Evolutionary conservation across 2,329 filamentous ascomycete species (phyloP).

Genomic region (Fonsecaea nubica): DNA sequence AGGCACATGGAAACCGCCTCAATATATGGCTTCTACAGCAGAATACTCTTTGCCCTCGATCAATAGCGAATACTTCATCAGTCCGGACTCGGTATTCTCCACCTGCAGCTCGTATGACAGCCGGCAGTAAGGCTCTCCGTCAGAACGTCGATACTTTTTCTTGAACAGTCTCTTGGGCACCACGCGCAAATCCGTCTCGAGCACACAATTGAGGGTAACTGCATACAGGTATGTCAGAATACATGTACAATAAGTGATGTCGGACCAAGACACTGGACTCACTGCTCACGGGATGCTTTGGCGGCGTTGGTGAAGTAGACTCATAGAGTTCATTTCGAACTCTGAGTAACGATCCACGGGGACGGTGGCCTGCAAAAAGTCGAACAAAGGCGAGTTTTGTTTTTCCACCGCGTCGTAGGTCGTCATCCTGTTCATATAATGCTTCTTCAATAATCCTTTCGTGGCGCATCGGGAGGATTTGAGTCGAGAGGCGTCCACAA

Average conservation of each 20-base stretch:
- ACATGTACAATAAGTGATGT: too few relatives aligned
- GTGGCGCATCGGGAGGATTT: neutral
- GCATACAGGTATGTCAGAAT: too few relatives aligned
- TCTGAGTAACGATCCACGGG: neutral
- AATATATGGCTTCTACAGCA: constrained; percentile 10
- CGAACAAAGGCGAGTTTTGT: neutral
- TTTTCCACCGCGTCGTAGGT: neutral
- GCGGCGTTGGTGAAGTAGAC: neutral
- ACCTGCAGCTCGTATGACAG: constrained; percentile 2
- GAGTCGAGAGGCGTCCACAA: neutral
- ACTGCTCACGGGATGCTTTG: neutral
- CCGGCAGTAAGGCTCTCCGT: neutral
- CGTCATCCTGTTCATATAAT: neutral
- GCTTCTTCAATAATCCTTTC: neutral
- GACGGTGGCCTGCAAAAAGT: neutral
- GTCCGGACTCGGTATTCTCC: constrained; percentile 9
- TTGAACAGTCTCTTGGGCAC: neutral
- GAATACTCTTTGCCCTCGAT: constrained; percentile 8
- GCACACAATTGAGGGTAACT: neutral
- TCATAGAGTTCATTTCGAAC: neutral
- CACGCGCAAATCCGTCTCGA: neutral
- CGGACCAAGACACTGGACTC: too few relatives aligned
- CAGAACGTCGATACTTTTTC: neutral
- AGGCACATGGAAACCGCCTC: neutral
- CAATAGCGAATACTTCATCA: constrained; percentile 11